phyloP scores from a whole-genome alignment of 139 green algal genomes.

The Axilococcus clingmanii region DNA sequence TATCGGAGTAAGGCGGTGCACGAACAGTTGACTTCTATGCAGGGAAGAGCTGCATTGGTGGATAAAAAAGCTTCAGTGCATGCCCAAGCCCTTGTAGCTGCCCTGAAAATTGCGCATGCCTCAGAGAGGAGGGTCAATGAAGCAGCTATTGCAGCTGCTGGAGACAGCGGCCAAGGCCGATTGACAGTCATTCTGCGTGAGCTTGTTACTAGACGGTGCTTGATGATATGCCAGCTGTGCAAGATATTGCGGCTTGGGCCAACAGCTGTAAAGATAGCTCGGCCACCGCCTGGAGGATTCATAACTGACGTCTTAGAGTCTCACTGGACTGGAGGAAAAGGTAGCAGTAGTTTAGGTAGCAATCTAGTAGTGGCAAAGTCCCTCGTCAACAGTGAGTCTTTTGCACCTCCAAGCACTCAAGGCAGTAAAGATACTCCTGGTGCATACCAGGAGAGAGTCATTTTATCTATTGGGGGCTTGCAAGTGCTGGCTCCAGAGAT shows the following conservation, averaged over 20 bases:
- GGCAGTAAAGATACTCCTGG: background rate
- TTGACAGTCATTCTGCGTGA: conserved; percentile 17
- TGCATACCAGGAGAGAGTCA: background rate
- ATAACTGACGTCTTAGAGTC: conserved; percentile 16
- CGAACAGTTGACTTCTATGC: no score
- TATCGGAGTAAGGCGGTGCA: no score
- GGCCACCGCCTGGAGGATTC: conserved; percentile 14
- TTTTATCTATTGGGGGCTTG: background rate
- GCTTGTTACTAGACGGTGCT: conserved; percentile 34
- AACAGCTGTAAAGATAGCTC: conserved; percentile 6
- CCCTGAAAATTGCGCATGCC: conserved; percentile 10
- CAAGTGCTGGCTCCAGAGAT: conserved; percentile 1
- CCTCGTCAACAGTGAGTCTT: no score
- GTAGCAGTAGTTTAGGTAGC: background rate
- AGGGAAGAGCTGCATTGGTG: background rate
- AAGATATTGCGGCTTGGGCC: conserved; percentile 25
- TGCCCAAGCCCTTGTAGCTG: conserved; percentile 17
- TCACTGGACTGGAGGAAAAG: conserved; percentile 12
- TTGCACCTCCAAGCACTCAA: background rate
- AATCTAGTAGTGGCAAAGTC: background rate
- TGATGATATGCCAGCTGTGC: conserved; percentile 30
- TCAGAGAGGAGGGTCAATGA: conserved; percentile 10
- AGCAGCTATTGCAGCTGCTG: conserved; percentile 5
- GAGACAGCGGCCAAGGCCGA: conserved; percentile 20
- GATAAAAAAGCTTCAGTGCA: conserved; percentile 6